These are phyloP conservation scores for Candolleomyces efflorescens DNA, from an alignment of 768 basidiomycete species.

Conservation along the genomic window DNA sequence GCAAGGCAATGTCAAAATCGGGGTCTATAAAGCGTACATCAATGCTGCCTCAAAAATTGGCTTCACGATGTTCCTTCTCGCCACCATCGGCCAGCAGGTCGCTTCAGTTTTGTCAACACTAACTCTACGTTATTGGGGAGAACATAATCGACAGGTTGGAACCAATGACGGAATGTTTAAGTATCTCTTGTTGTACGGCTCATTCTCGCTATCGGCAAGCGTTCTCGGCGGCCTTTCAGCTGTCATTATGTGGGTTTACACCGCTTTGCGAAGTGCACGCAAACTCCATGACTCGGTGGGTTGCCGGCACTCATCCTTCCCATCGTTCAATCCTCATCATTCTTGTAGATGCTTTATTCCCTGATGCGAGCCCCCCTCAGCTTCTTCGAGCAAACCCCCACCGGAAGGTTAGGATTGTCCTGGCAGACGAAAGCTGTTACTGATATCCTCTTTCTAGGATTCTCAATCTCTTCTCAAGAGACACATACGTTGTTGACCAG, in stretches of 20 bases:
- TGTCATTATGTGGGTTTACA: slow-evolving; percentile 72
- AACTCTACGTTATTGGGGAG: slow-evolving; percentile 78
- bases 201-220: slow-evolving; percentile 58
- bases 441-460: slow-evolving; percentile 44
- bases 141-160: slow-evolving; percentile 63
- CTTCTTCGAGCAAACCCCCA: slow-evolving; percentile 90
- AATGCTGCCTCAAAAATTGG: slow-evolving; percentile 73
- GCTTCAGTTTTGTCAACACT: slow-evolving; percentile 56
- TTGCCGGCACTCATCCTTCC: slow-evolving; percentile 6
- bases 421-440: background rate
- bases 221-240: slow-evolving; percentile 51
- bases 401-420: slow-evolving; percentile 54
- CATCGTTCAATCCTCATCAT: background rate
- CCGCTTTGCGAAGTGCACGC: slow-evolving; percentile 69
- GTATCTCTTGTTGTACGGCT: slow-evolving; percentile 63
- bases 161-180: slow-evolving; percentile 52
- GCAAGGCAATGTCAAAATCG: slow-evolving; percentile 72
- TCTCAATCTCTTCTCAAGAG: slow-evolving; percentile 87
- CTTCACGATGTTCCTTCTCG: slow-evolving; percentile 58
- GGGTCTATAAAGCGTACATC: slow-evolving; percentile 78
- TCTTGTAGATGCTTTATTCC: slow-evolving; percentile 64
- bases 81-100: slow-evolving; percentile 53
- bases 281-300: slow-evolving; percentile 73
- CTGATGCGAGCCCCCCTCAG: slow-evolving; percentile 80
- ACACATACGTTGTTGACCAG: slow-evolving; percentile 84